Evolutionary conservation across 345 rosid genomes (phyloP).

Genomic region (Draba incana): DNA sequence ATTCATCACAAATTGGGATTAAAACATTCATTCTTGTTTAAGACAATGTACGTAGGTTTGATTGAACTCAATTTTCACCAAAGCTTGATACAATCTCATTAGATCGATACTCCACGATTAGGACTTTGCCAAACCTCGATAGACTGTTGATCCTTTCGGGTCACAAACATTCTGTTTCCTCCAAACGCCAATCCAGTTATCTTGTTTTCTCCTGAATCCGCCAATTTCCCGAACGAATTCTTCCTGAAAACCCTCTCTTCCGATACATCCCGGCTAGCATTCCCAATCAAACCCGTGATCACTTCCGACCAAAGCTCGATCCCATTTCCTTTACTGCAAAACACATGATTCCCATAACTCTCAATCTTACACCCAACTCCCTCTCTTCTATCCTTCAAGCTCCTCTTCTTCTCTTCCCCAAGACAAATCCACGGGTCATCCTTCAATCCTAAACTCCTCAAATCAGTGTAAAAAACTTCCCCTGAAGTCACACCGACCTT

Average conservation of each 20-base stretch:
- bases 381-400: constrained; percentile 68
- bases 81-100: background rate
- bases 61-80: background rate
- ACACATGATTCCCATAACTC: constrained; percentile 79
- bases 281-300: constrained; percentile 46
- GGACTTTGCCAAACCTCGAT: constrained; percentile 93
- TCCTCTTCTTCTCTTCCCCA: constrained; percentile 62
- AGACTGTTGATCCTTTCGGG: constrained; percentile 69
- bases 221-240: constrained; percentile 64
- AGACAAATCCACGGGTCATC: constrained; percentile 66
- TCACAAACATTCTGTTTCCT: constrained; percentile 81
- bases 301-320: constrained; percentile 90
- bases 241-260: constrained; percentile 66
- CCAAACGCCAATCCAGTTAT: constrained; percentile 74
- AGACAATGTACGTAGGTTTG: background rate
- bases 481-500: constrained; percentile 83
- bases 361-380: constrained; percentile 79
- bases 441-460: constrained; percentile 60
- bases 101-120: constrained; percentile 38
- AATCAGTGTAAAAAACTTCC: constrained; percentile 63
- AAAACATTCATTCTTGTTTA: constrained; percentile 10
- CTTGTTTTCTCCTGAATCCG: constrained; percentile 60
- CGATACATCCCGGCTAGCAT: constrained; percentile 45
- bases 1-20: constrained; percentile 1
- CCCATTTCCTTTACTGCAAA: constrained; percentile 67